Percentiles rank a stretch among this genome's conserved stretches.
Evolutionary conservation across 495 filamentous ascomycete genomes (phyloP).

Genomic region (Xylaria grammica): DNA sequence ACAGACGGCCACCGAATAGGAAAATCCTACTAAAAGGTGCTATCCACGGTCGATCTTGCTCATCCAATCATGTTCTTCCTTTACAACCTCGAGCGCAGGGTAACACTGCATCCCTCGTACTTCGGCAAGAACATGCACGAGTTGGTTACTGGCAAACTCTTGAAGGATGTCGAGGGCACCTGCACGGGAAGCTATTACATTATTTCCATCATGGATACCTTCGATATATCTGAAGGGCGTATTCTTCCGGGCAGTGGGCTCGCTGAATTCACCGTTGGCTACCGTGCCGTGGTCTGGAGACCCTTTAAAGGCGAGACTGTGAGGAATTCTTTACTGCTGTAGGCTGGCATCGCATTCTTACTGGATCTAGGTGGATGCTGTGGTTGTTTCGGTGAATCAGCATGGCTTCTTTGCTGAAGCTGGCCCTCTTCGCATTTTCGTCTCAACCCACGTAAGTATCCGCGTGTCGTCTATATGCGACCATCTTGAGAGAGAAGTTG

Average conservation of each 20-base stretch:
- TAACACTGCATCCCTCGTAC: conserved; percentile 94
- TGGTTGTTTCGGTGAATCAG: conserved; percentile 85
- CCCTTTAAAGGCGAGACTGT: conserved; percentile 97
- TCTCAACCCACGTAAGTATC: conserved; percentile 77
- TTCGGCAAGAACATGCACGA: conserved; percentile 91
- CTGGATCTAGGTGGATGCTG: conserved; percentile 77
- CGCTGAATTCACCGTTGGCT: conserved; percentile 93
- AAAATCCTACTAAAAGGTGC: too few relatives aligned
- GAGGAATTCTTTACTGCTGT: conserved; percentile 41
- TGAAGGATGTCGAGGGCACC: conserved; percentile 91
- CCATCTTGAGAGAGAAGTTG: conserved; percentile 17
- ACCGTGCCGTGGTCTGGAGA: conserved; percentile 94
- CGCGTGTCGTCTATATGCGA: conserved; percentile 10
- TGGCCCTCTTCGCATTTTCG: conserved; percentile 86
- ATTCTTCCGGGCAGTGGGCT: conserved; percentile 88
- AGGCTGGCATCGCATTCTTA: conserved; percentile 21
- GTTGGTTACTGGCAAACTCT: conserved; percentile 81
- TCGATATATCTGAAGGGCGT: conserved; percentile 87
- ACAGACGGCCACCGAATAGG: not conserved
- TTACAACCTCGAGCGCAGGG: conserved; percentile 88
- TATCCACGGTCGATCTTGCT: not conserved
- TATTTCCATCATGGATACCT: conserved; percentile 93
- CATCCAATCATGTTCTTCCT: conserved; percentile 86
- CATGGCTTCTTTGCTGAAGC: conserved; percentile 92
- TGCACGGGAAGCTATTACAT: conserved; percentile 94